Base-by-base conservation (phyloP, 768 basidiomycete genomes). In the Sarcodon sp. region DNA sequence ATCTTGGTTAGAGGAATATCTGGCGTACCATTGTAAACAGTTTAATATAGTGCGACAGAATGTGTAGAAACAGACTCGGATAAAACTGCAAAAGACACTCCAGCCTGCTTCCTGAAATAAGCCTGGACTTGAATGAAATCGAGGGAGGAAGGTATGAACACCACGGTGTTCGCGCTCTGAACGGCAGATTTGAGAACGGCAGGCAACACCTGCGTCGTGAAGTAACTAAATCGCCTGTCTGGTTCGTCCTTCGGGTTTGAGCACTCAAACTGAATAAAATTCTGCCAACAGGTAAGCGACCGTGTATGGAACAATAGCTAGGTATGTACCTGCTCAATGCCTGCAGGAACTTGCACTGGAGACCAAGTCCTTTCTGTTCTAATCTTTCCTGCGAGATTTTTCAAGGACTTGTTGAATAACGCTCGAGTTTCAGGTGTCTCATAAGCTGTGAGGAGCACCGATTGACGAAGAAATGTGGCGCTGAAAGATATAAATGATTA, bases 71-170 rank as follows among this genome's bases (percentile, higher is more conserved):
- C 78, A 55, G 59, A 96, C 88, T 99, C 96, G 2, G 92, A 96
- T 44, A 99, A 77, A 27, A 93, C 79, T 3, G 85, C 66, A 60
- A 86, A 94, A 1, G 79, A 75, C 33, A 87, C 70, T 12, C 79
- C 76, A 9, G 73, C 68, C 50, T 74, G 67, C 62, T 87, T 89
- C 47, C 80, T 75, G 67, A 97, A 80, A 64, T 88, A 71, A 51
- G 92, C 91, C 50, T 87, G 84, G 7, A 99, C 71, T 16, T 91
- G 79, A 49, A 97, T 87, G 60, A 93, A 98, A 65, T 98, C 96
- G 61, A 94, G 93, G 46, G 93, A 97, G 0, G 90, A 93, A 0
- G 96, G 92, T 13, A 99, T 69, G 61, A 97, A 87, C 53, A 98
- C 72, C 45, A 83, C 74, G 0, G 92, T 91, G 60, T 91, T 90